Evolutionary conservation across 2,329 filamentous ascomycete species (phyloP).

Genomic region (Sclerotinia minor): DNA sequence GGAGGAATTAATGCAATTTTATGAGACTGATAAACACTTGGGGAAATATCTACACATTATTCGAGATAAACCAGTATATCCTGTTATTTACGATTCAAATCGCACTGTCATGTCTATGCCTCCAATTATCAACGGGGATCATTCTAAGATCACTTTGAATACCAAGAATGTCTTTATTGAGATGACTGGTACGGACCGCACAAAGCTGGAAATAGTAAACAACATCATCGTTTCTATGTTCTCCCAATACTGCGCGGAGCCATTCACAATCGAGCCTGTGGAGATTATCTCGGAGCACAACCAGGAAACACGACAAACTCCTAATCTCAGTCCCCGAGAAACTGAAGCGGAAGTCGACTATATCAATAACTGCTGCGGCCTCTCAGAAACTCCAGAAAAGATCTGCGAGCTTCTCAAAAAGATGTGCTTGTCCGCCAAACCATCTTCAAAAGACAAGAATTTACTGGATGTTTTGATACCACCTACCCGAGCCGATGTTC

Average conservation of each 20-base stretch:
- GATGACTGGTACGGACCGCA: constrained; percentile 92
- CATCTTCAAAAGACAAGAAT: constrained; percentile 67
- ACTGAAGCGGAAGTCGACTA: constrained; percentile 87
- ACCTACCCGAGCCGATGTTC: constrained; percentile 86
- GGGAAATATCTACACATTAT: constrained; percentile 93
- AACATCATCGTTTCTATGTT: constrained; percentile 98
- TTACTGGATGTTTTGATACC: constrained; percentile 81
- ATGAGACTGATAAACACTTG: constrained; percentile 91
- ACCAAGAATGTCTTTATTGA: constrained; percentile 97
- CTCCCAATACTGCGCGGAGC: constrained; percentile 82
- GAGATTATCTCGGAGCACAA: constrained; percentile 93
- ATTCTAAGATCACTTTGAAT: constrained; percentile 90
- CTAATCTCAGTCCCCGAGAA: constrained; percentile 73
- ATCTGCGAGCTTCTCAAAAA: constrained; percentile 80
- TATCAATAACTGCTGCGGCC: constrained; percentile 88
- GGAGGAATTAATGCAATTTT: constrained; percentile 89
- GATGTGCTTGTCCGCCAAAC: constrained; percentile 84
- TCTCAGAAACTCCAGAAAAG: constrained; percentile 69
- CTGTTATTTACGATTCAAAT: constrained; percentile 91
- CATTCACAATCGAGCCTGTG: constrained; percentile 91
- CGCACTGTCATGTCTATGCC: constrained; percentile 87
- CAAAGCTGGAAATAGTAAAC: constrained; percentile 93
- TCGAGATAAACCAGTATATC: constrained; percentile 88
- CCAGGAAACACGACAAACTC: constrained; percentile 74
- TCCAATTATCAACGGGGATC: constrained; percentile 96